These are phyloP conservation scores for Paraphysoderma sedebokerense DNA, from an alignment of 371 early-diverging fungal species.

Conservation along the genomic window DNA sequence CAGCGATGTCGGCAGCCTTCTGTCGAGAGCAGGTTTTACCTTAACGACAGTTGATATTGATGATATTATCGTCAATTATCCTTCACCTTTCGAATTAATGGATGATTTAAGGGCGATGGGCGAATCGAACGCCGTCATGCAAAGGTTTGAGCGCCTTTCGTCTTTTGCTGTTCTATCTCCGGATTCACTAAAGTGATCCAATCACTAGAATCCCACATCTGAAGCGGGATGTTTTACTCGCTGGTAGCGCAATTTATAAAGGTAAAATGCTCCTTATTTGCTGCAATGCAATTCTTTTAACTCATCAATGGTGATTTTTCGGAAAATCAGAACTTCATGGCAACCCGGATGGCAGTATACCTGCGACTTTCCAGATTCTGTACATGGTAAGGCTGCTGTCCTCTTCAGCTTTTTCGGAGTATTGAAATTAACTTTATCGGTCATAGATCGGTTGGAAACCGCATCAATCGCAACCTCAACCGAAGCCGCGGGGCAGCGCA, in stretches of 20 bases:
- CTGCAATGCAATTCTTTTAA: constrained; percentile 1
- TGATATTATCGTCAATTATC: constrained; percentile 79
- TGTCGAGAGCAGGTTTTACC: constrained; percentile 68
- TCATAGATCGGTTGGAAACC: constrained; percentile 87
- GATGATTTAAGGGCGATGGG: constrained; percentile 84
- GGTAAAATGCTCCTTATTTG: constrained; percentile 25
- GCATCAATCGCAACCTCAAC: constrained; percentile 47
- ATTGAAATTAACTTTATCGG: too few relatives aligned
- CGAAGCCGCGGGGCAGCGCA: constrained; percentile 50
- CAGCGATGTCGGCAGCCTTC: constrained; percentile 58
- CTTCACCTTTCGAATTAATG: constrained; percentile 78
- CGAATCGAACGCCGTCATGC: constrained; percentile 78
- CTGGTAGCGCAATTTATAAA: constrained; percentile 74
- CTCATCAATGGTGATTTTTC: neutral
- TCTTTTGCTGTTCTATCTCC: neutral
- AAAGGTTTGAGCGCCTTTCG: constrained; percentile 22
- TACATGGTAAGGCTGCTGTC: constrained; percentile 36
- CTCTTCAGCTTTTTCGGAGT: constrained; percentile 4
- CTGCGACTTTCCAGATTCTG: constrained; percentile 85
- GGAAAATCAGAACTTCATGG: constrained; percentile 60
- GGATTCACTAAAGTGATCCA: neutral
- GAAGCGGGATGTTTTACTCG: constrained; percentile 62
- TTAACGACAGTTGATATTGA: constrained; percentile 85
- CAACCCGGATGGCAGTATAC: constrained; percentile 70
- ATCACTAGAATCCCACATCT: constrained; percentile 34